These are phyloP conservation scores for Carpinus fangiana DNA, from an alignment of 306 rosid genomes.

Conservation along the genomic window DNA sequence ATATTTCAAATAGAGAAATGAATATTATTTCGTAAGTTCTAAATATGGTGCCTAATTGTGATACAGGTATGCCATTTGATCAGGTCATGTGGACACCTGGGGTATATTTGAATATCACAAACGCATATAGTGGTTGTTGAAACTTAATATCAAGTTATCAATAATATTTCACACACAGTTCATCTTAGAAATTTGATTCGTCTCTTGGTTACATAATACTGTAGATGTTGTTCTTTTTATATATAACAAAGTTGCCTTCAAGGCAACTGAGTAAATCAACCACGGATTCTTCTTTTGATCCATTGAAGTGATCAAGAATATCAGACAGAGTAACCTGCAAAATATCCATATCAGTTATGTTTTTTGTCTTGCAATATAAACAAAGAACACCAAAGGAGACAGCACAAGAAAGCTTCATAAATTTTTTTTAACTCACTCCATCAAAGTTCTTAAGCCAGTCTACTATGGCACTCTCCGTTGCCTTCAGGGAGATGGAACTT, in stretches of 20 bases:
- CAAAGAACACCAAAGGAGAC: neutral
- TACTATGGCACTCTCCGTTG: constrained; percentile 59
- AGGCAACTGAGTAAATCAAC: constrained; percentile 53
- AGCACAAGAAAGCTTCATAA: constrained; percentile 15
- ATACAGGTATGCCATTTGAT: too few species aligned
- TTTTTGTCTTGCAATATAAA: constrained; percentile 2
- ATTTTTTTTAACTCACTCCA: constrained; percentile 49
- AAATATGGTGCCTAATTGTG: too few species aligned
- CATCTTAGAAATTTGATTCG: neutral
- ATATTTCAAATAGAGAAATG: too few species aligned
- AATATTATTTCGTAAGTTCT: too few species aligned
- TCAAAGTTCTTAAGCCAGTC: constrained; percentile 61
- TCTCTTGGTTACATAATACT: constrained; percentile 45
- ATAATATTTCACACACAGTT: constrained; percentile 5
- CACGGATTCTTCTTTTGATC: constrained; percentile 53
- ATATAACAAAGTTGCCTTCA: constrained; percentile 68
- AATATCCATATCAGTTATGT: constrained; percentile 24
- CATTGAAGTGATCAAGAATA: constrained; percentile 63
- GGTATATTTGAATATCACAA: too few species aligned
- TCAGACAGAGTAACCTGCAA: constrained; percentile 61
- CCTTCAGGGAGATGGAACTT: constrained; percentile 35
- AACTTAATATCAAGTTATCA: neutral
- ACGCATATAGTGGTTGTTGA: too few species aligned
- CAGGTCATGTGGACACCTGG: too few species aligned
- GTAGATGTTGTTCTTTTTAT: constrained; percentile 53